Evolutionary conservation across 2,329 filamentous ascomycete genomes (phyloP).

Genomic region (Pseudocercospora pini-densiflorae): DNA sequence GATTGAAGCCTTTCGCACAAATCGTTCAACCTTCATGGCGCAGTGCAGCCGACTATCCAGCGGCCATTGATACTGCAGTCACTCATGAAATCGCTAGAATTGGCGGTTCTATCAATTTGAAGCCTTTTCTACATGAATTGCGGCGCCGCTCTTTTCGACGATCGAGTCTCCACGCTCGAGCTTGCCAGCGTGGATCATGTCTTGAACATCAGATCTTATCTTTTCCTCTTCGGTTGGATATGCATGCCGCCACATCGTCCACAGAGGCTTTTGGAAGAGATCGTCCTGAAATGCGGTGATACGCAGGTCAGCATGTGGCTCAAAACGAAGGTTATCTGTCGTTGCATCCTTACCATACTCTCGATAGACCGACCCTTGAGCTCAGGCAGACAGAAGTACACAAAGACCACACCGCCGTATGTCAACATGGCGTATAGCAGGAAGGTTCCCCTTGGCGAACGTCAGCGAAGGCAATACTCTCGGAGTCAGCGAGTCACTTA

Average conservation of each 20-base stretch:
- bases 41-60: neutral
- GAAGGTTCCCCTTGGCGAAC: slow-evolving; percentile 19
- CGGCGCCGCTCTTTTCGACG: slow-evolving; percentile 10
- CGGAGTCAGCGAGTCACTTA: neutral
- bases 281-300: slow-evolving; percentile 16
- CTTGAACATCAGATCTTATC: slow-evolving; percentile 27
- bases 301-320: neutral
- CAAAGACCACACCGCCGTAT: slow-evolving; percentile 26
- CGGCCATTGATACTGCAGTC: neutral
- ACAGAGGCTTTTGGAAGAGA: slow-evolving; percentile 26
- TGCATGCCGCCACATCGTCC: slow-evolving; percentile 28
- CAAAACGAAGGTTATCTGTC: too few species aligned
- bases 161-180: slow-evolving; percentile 17
- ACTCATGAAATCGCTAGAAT: neutral
- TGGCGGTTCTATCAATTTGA: neutral
- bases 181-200: slow-evolving; percentile 19
- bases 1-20: neutral
- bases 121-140: slow-evolving; percentile 13
- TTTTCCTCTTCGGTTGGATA: slow-evolving; percentile 31
- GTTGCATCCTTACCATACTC: slow-evolving; percentile 21
- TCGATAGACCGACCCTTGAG: slow-evolving; percentile 29
- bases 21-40: too few species aligned
- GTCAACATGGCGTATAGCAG: slow-evolving; percentile 28
- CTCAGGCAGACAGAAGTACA: slow-evolving; percentile 29
- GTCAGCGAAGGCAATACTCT: slow-evolving; percentile 11